phyloP scores from a whole-genome alignment of 129 eudicot species.

The Pittosporum tobira region DNA sequence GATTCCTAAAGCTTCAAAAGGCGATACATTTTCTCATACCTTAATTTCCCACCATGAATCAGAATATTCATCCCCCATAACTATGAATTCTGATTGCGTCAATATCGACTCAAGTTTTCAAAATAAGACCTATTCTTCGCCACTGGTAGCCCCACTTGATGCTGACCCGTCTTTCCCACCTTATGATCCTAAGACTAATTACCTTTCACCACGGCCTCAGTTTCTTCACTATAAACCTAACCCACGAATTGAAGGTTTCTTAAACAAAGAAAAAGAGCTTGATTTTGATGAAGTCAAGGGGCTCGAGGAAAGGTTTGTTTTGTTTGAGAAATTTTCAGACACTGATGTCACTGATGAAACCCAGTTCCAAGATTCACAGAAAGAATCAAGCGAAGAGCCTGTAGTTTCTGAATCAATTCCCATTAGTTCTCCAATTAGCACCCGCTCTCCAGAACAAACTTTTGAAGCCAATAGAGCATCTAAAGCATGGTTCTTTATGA shows the following conservation, averaged over 20 bases:
- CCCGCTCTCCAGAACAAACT: slow-evolving; percentile 5
- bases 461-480: slow-evolving; percentile 6
- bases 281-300: slow-evolving; percentile 24
- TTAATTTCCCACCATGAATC: slow-evolving; percentile 13
- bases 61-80: slow-evolving; percentile 24
- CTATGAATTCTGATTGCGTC: slow-evolving; percentile 17
- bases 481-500: slow-evolving; percentile 21
- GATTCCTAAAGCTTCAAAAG: slow-evolving; percentile 16
- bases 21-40: slow-evolving; percentile 20
- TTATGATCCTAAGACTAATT: slow-evolving; percentile 79
- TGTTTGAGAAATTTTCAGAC: slow-evolving; percentile 46
- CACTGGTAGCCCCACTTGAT: slow-evolving; percentile 55
- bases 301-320: slow-evolving; percentile 34
- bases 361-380: slow-evolving; percentile 19
- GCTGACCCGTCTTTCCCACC: slow-evolving; percentile 65
- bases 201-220: slow-evolving; percentile 80
- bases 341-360: slow-evolving; percentile 34
- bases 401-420: slow-evolving; percentile 14
- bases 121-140: slow-evolving; percentile 21
- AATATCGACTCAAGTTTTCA: slow-evolving; percentile 6
- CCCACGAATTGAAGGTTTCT: slow-evolving; percentile 38
- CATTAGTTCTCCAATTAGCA: slow-evolving; percentile 4
- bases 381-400: slow-evolving; percentile 20
- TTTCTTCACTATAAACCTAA: slow-evolving; percentile 76
- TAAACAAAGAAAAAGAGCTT: slow-evolving; percentile 26